Evolutionary conservation across 805 yeast genomes (phyloP).

Genomic region (Teunomyces barrocoloradensis): DNA sequence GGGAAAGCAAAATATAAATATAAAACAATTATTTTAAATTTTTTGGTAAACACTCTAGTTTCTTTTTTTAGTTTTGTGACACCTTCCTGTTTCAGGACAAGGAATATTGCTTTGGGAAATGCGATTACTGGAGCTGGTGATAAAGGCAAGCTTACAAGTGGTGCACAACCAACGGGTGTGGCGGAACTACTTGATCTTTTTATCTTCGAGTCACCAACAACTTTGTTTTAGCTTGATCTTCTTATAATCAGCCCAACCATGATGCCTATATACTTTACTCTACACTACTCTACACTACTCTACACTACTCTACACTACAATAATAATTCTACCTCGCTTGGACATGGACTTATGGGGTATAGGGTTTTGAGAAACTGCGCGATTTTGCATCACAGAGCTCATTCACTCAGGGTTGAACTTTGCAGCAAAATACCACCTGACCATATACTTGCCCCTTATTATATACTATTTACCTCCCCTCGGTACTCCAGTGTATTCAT

Average conservation of each 20-base stretch:
- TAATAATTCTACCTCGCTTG: background rate
- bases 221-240: background rate
- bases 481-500: background rate
- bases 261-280: background rate
- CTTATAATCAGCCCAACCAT: background rate
- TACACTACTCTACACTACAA: background rate
- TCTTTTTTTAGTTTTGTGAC: constrained; percentile 4
- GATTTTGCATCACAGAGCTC: background rate
- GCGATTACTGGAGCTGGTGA: constrained; percentile 2
- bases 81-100: constrained; percentile 3
- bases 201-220: too few relatives aligned
- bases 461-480: background rate
- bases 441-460: background rate
- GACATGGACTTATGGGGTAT: background rate
- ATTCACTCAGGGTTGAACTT: background rate
- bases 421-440: background rate
- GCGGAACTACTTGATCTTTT: background rate
- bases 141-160: background rate
- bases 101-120: constrained; percentile 1
- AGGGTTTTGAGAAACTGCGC: background rate
- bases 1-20: constrained; percentile 2
- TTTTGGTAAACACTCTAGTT: constrained; percentile 1
- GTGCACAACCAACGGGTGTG: background rate
- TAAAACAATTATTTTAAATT: constrained; percentile 1
- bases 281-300: background rate